Percentiles rank a stretch among this genome's conserved stretches.
Evolutionary conservation across 1,139 yeast genomes (phyloP).

Genomic region (Taiozyma sp.): DNA sequence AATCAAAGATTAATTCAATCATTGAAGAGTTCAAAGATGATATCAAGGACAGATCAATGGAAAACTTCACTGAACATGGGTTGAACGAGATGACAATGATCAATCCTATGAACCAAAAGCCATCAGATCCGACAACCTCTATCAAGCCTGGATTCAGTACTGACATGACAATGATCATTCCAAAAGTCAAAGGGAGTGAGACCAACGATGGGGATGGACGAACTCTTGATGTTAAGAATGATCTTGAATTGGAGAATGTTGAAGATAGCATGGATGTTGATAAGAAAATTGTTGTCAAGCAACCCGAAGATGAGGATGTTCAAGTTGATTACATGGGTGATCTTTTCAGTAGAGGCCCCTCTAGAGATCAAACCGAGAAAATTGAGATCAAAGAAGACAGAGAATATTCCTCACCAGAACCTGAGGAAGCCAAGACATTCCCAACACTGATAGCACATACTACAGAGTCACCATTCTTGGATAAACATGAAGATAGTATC

Average conservation of each 20-base stretch:
- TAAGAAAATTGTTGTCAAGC: constrained; percentile 1
- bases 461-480: constrained; percentile 18
- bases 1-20: constrained; percentile 15
- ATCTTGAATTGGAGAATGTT: not conserved
- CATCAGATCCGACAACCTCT: constrained; percentile 15
- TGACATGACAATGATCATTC: constrained; percentile 17
- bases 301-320: not conserved
- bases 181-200: constrained; percentile 5
- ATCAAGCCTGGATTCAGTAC: constrained; percentile 8
- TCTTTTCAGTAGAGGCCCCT: constrained; percentile 11
- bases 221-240: not conserved
- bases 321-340: constrained; percentile 20
- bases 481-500: constrained; percentile 11
- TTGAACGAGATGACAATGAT: constrained; percentile 35
- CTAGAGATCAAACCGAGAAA: constrained; percentile 7
- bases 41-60: constrained; percentile 10
- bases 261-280: constrained; percentile 5
- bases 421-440: constrained; percentile 16
- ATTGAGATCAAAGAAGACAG: constrained; percentile 5
- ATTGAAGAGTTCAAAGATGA: constrained; percentile 19
- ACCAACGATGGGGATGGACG: not conserved
- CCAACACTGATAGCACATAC: constrained; percentile 22
- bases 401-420: not conserved
- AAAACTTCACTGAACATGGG: constrained; percentile 20
- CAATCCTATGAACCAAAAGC: constrained; percentile 28